Evolutionary conservation across 2,329 filamentous ascomycete species (phyloP).

Genomic region (Ophiostoma himal-ulmi): DNA sequence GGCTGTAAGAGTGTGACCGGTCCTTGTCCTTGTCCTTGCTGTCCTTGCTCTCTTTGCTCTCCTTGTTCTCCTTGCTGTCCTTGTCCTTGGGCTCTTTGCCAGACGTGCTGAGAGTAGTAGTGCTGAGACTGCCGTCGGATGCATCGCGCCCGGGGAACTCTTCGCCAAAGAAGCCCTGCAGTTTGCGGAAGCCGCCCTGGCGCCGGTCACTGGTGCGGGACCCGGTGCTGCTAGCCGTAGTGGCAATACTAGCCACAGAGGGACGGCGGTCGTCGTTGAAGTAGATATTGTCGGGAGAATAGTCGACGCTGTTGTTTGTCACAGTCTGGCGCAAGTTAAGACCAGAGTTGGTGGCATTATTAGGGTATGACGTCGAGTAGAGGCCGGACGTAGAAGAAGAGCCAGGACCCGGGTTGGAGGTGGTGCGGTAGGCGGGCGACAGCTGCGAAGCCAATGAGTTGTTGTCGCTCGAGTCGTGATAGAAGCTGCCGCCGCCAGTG

Average conservation of each 20-base stretch:
- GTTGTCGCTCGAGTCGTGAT: slow-evolving; percentile 70
- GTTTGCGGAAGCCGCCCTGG: slow-evolving; percentile 70
- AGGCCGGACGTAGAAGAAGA: background rate
- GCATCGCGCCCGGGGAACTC: slow-evolving; percentile 71
- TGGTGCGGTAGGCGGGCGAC: slow-evolving; percentile 62
- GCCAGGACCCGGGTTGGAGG: slow-evolving; percentile 27
- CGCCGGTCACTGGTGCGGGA: slow-evolving; percentile 68
- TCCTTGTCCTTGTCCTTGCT: slow-evolving; percentile 45
- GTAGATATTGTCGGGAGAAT: slow-evolving; percentile 56
- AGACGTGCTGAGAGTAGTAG: slow-evolving; percentile 26
- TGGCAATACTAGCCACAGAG: slow-evolving; percentile 81
- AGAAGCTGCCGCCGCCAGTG: slow-evolving; percentile 50
- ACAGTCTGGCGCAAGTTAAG: slow-evolving; percentile 36
- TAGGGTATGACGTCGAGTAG: slow-evolving; percentile 8
- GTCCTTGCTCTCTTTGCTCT: too few species aligned
- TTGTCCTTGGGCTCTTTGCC: background rate
- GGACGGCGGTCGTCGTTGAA: slow-evolving; percentile 72
- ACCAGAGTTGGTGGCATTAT: background rate
- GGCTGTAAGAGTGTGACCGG: slow-evolving; percentile 57
- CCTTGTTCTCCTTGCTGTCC: background rate
- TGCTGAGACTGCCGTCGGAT: slow-evolving; percentile 62
- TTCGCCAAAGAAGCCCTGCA: slow-evolving; percentile 89
- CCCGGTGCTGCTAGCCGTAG: slow-evolving; percentile 71
- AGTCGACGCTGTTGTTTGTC: slow-evolving; percentile 42
- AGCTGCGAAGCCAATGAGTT: slow-evolving; percentile 57